These are phyloP conservation scores for Thelonectria olida DNA, from an alignment of 2,329 filamentous ascomycete genomes.

Conservation along the genomic window DNA sequence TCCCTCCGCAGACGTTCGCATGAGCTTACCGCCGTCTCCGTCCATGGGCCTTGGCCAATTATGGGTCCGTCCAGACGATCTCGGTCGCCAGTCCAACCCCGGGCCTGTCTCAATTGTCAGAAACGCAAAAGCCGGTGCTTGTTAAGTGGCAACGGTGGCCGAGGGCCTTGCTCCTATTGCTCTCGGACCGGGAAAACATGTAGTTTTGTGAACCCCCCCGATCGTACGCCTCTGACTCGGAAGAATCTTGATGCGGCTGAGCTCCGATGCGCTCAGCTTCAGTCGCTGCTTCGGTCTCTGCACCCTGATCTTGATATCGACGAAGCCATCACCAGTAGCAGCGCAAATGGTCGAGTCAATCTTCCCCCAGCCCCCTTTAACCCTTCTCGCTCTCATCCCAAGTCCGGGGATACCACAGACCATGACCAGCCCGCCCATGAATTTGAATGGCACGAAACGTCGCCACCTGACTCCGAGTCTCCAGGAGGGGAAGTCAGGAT, in stretches of 20 bases:
- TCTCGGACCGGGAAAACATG: slow-evolving; percentile 41
- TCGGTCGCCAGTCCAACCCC: slow-evolving; percentile 14
- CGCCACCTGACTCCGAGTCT: slow-evolving; percentile 13
- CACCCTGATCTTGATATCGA: slow-evolving; percentile 42
- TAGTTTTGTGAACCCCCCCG: slow-evolving; percentile 44
- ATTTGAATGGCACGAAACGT: slow-evolving; percentile 35
- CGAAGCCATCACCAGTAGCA: slow-evolving; percentile 10
- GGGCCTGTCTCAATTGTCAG: slow-evolving; percentile 33
- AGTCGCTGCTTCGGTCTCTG: slow-evolving; percentile 38
- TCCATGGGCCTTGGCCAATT: background rate
- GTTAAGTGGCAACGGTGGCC: slow-evolving; percentile 20
- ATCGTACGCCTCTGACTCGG: slow-evolving; percentile 47
- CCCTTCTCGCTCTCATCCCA: too few species aligned
- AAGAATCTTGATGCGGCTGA: slow-evolving; percentile 47
- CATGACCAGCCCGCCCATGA: slow-evolving; percentile 12
- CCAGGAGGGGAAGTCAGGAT: slow-evolving; percentile 13
- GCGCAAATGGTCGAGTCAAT: background rate
- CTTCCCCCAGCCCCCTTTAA: too few species aligned
- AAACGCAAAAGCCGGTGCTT: slow-evolving; percentile 36
- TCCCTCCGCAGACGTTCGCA: background rate
- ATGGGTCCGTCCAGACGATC: slow-evolving; percentile 18
- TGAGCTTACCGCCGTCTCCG: background rate
- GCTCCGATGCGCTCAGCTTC: slow-evolving; percentile 37
- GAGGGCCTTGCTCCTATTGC: slow-evolving; percentile 41
- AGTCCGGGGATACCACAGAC: background rate